Evolutionary conservation across 23 red algal genomes (phyloP), one percentile per base, ranked within the genome.

Genomic region (Gracilariopsis chorda): DNA sequence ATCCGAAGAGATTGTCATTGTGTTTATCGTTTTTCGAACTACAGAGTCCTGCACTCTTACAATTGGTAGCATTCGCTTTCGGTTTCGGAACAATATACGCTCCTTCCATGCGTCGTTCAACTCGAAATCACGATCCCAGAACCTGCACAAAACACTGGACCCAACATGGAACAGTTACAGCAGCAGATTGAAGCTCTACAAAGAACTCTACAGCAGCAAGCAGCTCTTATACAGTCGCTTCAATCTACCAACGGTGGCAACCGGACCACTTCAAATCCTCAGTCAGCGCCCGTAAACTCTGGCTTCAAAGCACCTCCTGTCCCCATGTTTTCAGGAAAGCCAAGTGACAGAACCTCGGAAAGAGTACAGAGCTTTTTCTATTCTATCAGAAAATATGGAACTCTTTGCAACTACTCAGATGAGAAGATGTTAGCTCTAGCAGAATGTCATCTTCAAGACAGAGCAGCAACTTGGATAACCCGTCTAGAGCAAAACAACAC

Each of bases 381-480:
- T 24, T 0, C 48, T 27, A 80, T 80, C n/a, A 14, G 32, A n/a
- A 80, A 80, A 29, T 80, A 80, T 1, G 76, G 48, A 37, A 41
- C 32, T 37, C 42, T 80, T 51, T 80, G 76, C 48, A 57, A 56
- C 37, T 73, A 46, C 19, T 25, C 67, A 23, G 65, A 76, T 8
- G 47, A 62, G 28, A 78, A 77, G 58, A 58, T 89, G 51, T 51
- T 89, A 11, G 51, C 30, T 47, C 35, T 78, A 61, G 70, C 47
- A 0, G 51, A 89, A 42, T 77, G 51, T 32, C 51, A 89, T 61
- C 56, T 77, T 30, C 48, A 76, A 62, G 70, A 89, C 47, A 28
- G 68, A 19, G 85, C 68, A 46, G 68, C 69, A 6, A 53, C 65
- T 59, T 89, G 85, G 51, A 63, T 89, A 28, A 77, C 49, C 36